phyloP scores from a whole-genome alignment of 176 grass and related monocot species.

The Zea luxurians region DNA sequence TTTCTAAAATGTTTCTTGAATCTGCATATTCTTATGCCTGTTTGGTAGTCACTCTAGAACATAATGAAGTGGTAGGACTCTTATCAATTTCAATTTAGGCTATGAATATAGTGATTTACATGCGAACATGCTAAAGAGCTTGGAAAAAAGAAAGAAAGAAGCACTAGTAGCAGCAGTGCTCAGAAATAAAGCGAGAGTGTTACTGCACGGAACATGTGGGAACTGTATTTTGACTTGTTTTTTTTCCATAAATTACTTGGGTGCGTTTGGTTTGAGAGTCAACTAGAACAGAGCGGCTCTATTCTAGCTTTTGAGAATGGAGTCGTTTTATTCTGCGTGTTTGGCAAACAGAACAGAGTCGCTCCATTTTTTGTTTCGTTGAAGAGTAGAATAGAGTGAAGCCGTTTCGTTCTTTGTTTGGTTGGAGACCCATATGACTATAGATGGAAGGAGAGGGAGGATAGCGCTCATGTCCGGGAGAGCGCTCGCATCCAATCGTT shows the following conservation, averaged over 20 bases:
- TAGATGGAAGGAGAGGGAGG: too few relatives aligned
- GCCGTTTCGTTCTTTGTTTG: too few relatives aligned
- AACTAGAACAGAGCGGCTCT: too few relatives aligned
- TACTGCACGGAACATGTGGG: not conserved
- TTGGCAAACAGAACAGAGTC: too few relatives aligned
- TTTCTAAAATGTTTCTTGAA: not conserved
- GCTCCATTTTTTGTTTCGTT: too few relatives aligned
- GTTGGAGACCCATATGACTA: too few relatives aligned
- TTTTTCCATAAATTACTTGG: not conserved
- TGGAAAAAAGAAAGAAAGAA: not conserved
- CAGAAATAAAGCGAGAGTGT: not conserved
- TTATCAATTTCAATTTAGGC: not conserved
- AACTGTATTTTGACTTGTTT: not conserved
- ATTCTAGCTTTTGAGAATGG: too few relatives aligned
- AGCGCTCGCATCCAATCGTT: too few relatives aligned
- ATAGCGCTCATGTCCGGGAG: too few relatives aligned
- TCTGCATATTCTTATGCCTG: not conserved
- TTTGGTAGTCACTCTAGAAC: conserved; percentile 4
- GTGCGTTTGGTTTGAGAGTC: too few relatives aligned
- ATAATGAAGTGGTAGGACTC: not conserved
- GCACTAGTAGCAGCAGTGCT: not conserved
- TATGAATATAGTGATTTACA: conserved; percentile 10
- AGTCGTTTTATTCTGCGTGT: too few relatives aligned
- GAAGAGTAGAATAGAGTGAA: too few relatives aligned
- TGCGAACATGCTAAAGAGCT: not conserved